Base-by-base conservation (phyloP, 345 rosid genomes). In the Noccaea caerulescens region DNA sequence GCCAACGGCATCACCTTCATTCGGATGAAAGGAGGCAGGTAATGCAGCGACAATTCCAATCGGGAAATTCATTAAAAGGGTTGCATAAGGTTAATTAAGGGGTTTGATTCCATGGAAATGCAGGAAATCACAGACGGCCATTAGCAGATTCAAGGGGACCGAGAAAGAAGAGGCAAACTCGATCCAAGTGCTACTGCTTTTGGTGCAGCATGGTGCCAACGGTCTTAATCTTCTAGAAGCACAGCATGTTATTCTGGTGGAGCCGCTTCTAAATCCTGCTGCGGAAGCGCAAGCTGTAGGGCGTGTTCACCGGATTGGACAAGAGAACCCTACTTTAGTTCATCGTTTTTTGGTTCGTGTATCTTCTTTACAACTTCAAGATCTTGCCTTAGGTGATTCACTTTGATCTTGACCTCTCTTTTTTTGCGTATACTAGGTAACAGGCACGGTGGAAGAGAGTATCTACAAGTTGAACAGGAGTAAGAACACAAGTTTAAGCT, bases 21-120 rank as follows among this genome's bases (percentile, higher is more conserved):
- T 68, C 86, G 94, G 65, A 91, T 91, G 96, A 91, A 89, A 87
- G 98, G 97, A 62, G 98, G 98, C 79, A 87, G 93, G 98, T 93
- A 79, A 73, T 49, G 66, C 43, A 50, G 66, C 58, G 59, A 44
- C 13, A 60, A 27, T 53, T 25, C 20, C 52, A 45, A 43, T 1
- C n/a, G 8, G 7, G 47, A 63, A 53, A 16, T 46, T n/a, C 13
- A 34, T 53, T 20, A 3, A 23, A 54, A 27, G 23, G 49, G 67
- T 37, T 27, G 23, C 18, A 49, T 50, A 66, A 18, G 27, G 43
- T 49, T 27, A 39, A 39, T 36, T 20, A 66, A 41, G 32, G 11
- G 18, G 42, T 1, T 75, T 54, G 53, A 38, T 68, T 63, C 46
- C 54, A 37, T 69, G 45, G 53, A 14, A 57, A 52, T 66, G 71